Evolutionary conservation across 2,329 filamentous ascomycete genomes (phyloP).

Genomic region (Aspergillus ustus): DNA sequence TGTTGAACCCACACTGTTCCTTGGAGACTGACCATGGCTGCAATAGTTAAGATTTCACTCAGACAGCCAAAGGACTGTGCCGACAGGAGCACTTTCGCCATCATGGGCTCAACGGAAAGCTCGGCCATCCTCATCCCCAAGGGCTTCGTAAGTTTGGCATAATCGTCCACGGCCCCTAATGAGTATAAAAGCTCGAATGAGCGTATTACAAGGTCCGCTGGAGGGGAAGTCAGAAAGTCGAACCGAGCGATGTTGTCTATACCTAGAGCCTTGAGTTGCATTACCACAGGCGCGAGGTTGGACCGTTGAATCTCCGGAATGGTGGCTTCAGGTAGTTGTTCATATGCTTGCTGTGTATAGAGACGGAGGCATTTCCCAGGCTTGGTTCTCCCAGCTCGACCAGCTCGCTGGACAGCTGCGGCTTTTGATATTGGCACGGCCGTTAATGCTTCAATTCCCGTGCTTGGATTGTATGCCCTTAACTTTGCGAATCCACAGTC

Average conservation of each 20-base stretch:
- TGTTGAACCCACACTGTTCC: slow-evolving; percentile 82
- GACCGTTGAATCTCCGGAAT: slow-evolving; percentile 90
- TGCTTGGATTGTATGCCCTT: slow-evolving; percentile 79
- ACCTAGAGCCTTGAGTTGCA: slow-evolving; percentile 92
- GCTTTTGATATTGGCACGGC: slow-evolving; percentile 84
- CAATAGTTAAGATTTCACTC: slow-evolving; percentile 85
- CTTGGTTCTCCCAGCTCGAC: slow-evolving; percentile 84
- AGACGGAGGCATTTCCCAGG: slow-evolving; percentile 93
- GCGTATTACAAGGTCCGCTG: slow-evolving; percentile 80
- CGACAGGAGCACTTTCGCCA: slow-evolving; percentile 82
- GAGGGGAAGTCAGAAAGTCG: slow-evolving; percentile 83
- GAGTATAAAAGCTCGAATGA: slow-evolving; percentile 88
- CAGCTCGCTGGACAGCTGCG: slow-evolving; percentile 87
- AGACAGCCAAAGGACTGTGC: slow-evolving; percentile 77
- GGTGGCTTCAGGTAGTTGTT: slow-evolving; percentile 70
- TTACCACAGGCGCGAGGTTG: slow-evolving; percentile 82
- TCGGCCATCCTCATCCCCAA: slow-evolving; percentile 93
- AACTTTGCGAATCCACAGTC: slow-evolving; percentile 92
- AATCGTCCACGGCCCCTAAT: slow-evolving; percentile 82
- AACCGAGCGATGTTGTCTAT: slow-evolving; percentile 95
- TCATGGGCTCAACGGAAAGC: slow-evolving; percentile 91
- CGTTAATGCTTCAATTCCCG: slow-evolving; percentile 86
- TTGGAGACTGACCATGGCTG: slow-evolving; percentile 89
- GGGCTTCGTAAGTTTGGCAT: slow-evolving; percentile 86
- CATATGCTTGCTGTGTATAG: slow-evolving; percentile 78